phyloP scores from a whole-genome alignment of 805 yeast species.

The Ogataea sp. region DNA sequence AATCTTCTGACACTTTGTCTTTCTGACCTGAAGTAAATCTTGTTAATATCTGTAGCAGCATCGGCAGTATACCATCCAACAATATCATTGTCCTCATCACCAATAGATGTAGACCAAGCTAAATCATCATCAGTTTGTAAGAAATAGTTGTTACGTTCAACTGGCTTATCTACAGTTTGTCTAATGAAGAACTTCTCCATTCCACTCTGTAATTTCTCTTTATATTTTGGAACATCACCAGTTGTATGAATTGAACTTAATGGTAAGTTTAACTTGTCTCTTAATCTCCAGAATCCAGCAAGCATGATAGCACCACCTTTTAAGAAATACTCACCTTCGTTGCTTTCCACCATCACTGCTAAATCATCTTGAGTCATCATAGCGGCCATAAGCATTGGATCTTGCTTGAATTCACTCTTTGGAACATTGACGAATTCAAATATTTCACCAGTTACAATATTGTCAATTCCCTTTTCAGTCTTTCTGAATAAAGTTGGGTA shows the following conservation, averaged over 20 bases:
- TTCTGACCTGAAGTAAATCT: constrained; percentile 53
- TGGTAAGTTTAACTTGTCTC: constrained; percentile 50
- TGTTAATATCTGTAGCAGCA: constrained; percentile 36
- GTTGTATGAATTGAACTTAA: constrained; percentile 50
- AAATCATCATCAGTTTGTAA: constrained; percentile 54
- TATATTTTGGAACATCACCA: constrained; percentile 63
- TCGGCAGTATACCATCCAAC: constrained; percentile 63
- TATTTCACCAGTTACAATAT: constrained; percentile 44
- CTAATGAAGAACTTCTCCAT: constrained; percentile 62
- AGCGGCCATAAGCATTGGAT: constrained; percentile 54
- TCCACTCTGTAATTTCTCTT: constrained; percentile 47
- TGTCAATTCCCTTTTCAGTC: constrained; percentile 40
- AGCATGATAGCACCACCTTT: constrained; percentile 56
- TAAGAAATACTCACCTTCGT: constrained; percentile 47
- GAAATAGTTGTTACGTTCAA: constrained; percentile 61
- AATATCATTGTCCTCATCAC: constrained; percentile 39
- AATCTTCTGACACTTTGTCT: constrained; percentile 56
- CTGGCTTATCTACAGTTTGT: constrained; percentile 50
- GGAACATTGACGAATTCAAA: constrained; percentile 26
- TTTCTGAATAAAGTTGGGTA: constrained; percentile 46
- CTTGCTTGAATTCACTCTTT: constrained; percentile 30
- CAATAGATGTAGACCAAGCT: constrained; percentile 61
- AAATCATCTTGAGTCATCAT: constrained; percentile 57
- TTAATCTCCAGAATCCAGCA: constrained; percentile 65
- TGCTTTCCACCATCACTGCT: constrained; percentile 56